Evolutionary conservation across 257 asterid genomes (phyloP).

Genomic region (Nicotiana benthamiana): DNA sequence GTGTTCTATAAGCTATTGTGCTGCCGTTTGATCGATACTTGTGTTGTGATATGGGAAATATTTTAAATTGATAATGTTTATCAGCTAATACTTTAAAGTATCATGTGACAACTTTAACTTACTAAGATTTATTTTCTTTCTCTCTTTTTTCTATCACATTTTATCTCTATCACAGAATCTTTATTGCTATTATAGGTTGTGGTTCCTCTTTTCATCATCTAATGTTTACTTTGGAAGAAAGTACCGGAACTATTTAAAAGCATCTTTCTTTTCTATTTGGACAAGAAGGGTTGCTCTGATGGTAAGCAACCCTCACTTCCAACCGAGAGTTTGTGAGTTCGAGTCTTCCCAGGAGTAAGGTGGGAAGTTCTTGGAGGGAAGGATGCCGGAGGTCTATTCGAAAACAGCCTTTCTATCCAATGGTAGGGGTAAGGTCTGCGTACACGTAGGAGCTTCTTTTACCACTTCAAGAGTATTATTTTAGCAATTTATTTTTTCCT

Average conservation of each 20-base stretch:
- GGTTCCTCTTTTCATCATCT: neutral
- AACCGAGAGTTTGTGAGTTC: too few relatives aligned
- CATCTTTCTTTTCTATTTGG: neutral
- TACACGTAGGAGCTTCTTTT: neutral
- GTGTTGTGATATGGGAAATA: slow-evolving; percentile 27
- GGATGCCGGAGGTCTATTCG: too few relatives aligned
- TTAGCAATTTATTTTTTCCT: neutral
- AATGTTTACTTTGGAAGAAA: neutral
- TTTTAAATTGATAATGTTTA: slow-evolving; percentile 10
- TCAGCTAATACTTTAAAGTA: slow-evolving; percentile 24
- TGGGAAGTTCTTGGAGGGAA: too few relatives aligned
- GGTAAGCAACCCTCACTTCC: too few relatives aligned
- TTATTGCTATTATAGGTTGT: neutral
- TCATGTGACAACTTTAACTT: slow-evolving; percentile 22
- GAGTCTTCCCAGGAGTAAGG: too few relatives aligned
- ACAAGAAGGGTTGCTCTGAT: too few relatives aligned
- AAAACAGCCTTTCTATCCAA: too few relatives aligned
- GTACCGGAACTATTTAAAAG: neutral
- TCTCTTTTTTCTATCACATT: neutral
- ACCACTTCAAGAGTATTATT: neutral
- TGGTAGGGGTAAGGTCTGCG: too few relatives aligned
- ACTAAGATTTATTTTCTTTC: slow-evolving; percentile 12
- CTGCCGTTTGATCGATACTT: slow-evolving; percentile 35
- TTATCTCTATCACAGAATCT: slow-evolving; percentile 2
- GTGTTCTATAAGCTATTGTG: slow-evolving; percentile 35